These are phyloP conservation scores for Colletotrichum acutatum DNA, from an alignment of 2,329 filamentous ascomycete genomes.

Conservation along the genomic window DNA sequence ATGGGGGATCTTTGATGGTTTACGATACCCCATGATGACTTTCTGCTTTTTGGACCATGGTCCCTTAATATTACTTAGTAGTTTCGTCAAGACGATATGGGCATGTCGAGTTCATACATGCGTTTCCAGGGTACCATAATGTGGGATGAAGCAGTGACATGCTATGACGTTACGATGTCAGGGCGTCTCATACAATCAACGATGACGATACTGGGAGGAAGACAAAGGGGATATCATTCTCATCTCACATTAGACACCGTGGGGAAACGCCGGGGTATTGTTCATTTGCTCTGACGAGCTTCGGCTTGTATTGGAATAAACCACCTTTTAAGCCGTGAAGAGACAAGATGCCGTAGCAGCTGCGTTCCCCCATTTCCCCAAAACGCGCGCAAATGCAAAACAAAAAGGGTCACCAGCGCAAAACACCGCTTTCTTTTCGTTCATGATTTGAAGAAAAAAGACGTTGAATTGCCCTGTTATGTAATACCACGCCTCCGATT, in stretches of 20 bases:
- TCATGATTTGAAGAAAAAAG: slow-evolving; percentile 24
- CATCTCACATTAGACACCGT: slow-evolving; percentile 11
- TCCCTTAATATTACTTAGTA: not conserved
- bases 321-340: slow-evolving; percentile 37
- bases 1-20: not conserved
- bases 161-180: too few species aligned
- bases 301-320: slow-evolving; percentile 53
- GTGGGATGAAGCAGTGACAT: not conserved
- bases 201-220: not conserved
- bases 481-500: slow-evolving; percentile 36
- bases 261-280: slow-evolving; percentile 28
- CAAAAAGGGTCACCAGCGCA: slow-evolving; percentile 24
- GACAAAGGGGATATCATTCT: not conserved
- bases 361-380: slow-evolving; percentile 57
- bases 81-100: not conserved
- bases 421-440: slow-evolving; percentile 22
- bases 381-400: slow-evolving; percentile 57
- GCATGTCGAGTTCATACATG: too few species aligned
- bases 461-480: slow-evolving; percentile 36
- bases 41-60: not conserved
- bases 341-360: slow-evolving; percentile 49
- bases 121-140: not conserved
- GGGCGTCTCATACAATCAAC: not conserved
- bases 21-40: slow-evolving; percentile 6
- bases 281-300: slow-evolving; percentile 53